phyloP scores from a whole-genome alignment of 352 stramenopile genomes.

The Phytophthora colocasiae region DNA sequence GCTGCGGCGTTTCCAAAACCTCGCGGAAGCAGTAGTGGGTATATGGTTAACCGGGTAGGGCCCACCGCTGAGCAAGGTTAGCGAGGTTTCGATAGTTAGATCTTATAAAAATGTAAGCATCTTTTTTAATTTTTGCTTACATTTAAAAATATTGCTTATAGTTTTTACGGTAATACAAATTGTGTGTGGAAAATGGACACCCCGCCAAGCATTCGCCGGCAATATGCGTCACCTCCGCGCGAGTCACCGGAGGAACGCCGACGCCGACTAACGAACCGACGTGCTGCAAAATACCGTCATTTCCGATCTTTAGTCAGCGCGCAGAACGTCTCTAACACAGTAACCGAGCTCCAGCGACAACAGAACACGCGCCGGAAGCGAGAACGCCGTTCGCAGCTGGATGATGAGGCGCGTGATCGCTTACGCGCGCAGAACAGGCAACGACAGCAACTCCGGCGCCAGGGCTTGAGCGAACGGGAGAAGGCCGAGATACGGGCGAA shows the following conservation, averaged over 20 bases:
- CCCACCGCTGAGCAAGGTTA: too few relatives aligned
- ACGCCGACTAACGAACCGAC: constrained; percentile 59
- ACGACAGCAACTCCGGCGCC: constrained; percentile 59
- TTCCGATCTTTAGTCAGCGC: constrained; percentile 30
- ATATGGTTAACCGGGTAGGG: too few relatives aligned
- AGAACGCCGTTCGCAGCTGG: constrained; percentile 50
- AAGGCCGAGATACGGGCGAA: constrained; percentile 48
- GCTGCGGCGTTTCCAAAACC: too few relatives aligned
- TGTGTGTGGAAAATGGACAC: constrained; percentile 37
- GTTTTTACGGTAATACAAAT: too few relatives aligned
- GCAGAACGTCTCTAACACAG: constrained; percentile 5
- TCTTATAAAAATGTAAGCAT: too few relatives aligned
- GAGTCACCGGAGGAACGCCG: constrained; percentile 60
- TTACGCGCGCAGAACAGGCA: constrained; percentile 71
- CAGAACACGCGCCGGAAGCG: constrained; percentile 56
- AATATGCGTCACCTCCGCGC: constrained; percentile 50
- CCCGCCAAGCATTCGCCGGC: constrained; percentile 56
- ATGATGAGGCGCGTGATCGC: constrained; percentile 40
- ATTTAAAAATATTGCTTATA: too few relatives aligned
- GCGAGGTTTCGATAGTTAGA: too few relatives aligned
- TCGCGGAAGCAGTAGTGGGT: too few relatives aligned
- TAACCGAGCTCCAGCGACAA: constrained; percentile 45
- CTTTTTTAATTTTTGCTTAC: too few relatives aligned
- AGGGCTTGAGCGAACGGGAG: constrained; percentile 49
- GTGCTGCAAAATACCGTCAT: constrained; percentile 76